Conservation (phyloP, 1,284 basidiomycete genomes). For the Neonothopanus nambi region DNA sequence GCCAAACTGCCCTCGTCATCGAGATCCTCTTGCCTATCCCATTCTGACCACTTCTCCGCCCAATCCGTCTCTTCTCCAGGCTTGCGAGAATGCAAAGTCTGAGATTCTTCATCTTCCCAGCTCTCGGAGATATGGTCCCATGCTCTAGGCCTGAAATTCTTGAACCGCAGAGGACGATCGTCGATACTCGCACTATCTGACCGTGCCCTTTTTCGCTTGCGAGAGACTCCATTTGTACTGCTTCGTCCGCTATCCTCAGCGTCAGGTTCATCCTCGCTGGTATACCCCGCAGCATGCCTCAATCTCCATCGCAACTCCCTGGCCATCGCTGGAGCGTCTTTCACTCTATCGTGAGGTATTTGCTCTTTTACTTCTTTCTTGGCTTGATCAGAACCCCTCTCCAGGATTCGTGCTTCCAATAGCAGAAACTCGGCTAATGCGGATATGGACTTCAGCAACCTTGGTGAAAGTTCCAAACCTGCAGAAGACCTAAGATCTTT, state of each 20-base stretch:
- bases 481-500: conserved; percentile 61
- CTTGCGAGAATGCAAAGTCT: conserved; percentile 33
- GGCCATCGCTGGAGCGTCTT: conserved; percentile 76
- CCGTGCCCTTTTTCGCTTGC: conserved; percentile 57
- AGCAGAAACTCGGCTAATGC: conserved; percentile 78
- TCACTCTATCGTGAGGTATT: conserved; percentile 77
- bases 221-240: conserved; percentile 28
- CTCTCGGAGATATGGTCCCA: conserved; percentile 59
- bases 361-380: conserved; percentile 78
- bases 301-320: conserved; percentile 83
- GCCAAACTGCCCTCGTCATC: conserved; percentile 36
- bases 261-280: conserved; percentile 66
- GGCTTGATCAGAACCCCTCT: conserved; percentile 59
- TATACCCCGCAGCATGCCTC: conserved; percentile 60
- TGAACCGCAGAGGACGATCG: conserved; percentile 42
- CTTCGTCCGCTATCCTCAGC: background rate
- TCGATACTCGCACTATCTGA: conserved; percentile 31
- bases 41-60: conserved; percentile 22
- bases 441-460: conserved; percentile 73
- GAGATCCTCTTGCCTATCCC: conserved; percentile 22
- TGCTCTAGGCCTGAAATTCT: conserved; percentile 63
- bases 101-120: conserved; percentile 40
- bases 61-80: conserved; percentile 37
- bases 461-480: conserved; percentile 56
- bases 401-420: conserved; percentile 70